phyloP scores from a whole-genome alignment of 768 basidiomycete species.

The Candolleomyces efflorescens region DNA sequence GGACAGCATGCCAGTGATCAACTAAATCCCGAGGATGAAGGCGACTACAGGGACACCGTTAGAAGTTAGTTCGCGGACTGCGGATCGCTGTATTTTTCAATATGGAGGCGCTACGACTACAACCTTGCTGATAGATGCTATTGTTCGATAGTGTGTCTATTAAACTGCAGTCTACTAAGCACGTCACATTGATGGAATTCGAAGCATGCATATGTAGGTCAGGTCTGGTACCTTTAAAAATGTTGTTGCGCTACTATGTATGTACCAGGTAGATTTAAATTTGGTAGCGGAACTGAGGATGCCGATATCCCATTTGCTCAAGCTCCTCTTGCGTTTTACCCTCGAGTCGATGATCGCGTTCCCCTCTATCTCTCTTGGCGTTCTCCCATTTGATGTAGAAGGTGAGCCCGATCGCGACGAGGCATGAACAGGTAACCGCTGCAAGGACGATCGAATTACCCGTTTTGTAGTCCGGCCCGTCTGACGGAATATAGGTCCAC shows the following conservation, averaged over 20 bases:
- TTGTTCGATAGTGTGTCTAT: too few relatives aligned
- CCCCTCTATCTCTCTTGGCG: slow-evolving; percentile 35
- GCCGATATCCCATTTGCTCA: slow-evolving; percentile 37
- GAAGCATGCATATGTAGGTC: too few relatives aligned
- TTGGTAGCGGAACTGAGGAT: slow-evolving; percentile 44
- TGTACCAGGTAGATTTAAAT: slow-evolving; percentile 11
- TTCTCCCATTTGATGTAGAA: slow-evolving; percentile 40
- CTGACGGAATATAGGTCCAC: slow-evolving; percentile 45
- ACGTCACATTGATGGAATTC: too few relatives aligned
- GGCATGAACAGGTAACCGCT: slow-evolving; percentile 16
- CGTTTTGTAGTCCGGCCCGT: slow-evolving; percentile 41
- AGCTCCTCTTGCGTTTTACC: slow-evolving; percentile 34
- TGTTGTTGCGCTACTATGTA: background rate
- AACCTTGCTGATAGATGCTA: too few relatives aligned
- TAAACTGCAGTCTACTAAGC: too few relatives aligned
- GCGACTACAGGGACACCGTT: too few relatives aligned
- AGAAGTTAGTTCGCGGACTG: too few relatives aligned
- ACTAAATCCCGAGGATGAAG: too few relatives aligned
- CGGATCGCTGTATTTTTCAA: too few relatives aligned
- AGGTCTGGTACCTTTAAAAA: too few relatives aligned
- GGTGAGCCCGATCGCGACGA: slow-evolving; percentile 26
- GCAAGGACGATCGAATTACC: slow-evolving; percentile 45
- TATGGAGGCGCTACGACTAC: too few relatives aligned
- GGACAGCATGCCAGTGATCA: too few relatives aligned
- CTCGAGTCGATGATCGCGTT: slow-evolving; percentile 36